phyloP scores from a whole-genome alignment of 768 basidiomycete species.

The Boletus subparvulus region DNA sequence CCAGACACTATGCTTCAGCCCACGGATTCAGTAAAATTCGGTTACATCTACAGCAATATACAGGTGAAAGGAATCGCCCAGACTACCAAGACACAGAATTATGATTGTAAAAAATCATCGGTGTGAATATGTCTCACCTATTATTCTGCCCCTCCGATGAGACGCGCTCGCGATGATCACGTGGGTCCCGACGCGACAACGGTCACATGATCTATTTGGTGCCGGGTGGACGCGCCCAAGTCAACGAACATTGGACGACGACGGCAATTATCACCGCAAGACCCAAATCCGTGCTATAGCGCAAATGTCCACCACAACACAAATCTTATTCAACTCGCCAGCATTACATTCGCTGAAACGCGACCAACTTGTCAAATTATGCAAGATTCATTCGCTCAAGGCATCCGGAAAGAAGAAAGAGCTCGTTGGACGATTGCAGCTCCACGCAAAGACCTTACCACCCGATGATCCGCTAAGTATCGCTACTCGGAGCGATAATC shows the following conservation, averaged over 20 bases:
- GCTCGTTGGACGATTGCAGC: constrained; percentile 64
- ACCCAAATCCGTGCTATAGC: constrained; percentile 6
- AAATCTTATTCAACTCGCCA: constrained; percentile 83
- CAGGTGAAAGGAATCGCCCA: not conserved
- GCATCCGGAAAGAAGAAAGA: constrained; percentile 79
- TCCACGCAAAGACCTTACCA: constrained; percentile 65
- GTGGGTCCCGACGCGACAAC: constrained; percentile 9
- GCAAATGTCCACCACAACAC: constrained; percentile 65
- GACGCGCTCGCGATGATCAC: constrained; percentile 13
- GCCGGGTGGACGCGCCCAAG: not conserved
- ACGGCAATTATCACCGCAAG: not conserved
- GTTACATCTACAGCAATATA: not conserved
- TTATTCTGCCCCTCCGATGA: constrained; percentile 8
- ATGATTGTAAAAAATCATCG: not conserved
- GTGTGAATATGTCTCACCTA: constrained; percentile 13
- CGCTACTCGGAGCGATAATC: constrained; percentile 50
- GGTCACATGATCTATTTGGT: constrained; percentile 18
- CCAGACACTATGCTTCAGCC: not conserved
- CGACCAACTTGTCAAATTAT: constrained; percentile 80
- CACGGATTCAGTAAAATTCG: not conserved
- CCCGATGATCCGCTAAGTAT: constrained; percentile 55
- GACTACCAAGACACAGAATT: not conserved
- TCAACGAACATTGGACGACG: constrained; percentile 19
- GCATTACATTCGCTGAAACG: constrained; percentile 82
- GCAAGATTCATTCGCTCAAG: constrained; percentile 80